These are phyloP conservation scores for Podaxis mareebaensis DNA, from an alignment of 768 basidiomycete species.

Conservation along the genomic window DNA sequence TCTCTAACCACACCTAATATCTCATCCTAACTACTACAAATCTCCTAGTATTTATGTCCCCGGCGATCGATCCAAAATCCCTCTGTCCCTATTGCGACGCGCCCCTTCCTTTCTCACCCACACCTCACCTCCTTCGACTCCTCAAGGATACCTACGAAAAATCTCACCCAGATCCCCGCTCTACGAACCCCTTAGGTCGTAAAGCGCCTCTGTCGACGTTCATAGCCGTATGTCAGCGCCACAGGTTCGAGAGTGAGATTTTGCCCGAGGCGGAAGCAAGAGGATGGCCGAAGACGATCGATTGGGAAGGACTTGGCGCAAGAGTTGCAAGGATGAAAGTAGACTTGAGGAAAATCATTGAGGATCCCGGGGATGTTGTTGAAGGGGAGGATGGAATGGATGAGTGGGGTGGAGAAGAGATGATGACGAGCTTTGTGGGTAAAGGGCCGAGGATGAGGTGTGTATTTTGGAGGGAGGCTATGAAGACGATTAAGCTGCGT, in stretches of 20 bases:
- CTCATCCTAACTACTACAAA: neutral
- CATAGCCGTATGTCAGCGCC: conserved; percentile 72
- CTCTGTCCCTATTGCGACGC: conserved; percentile 85
- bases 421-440: conserved; percentile 22
- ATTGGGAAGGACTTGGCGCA: conserved; percentile 55
- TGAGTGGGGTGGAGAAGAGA: conserved; percentile 16
- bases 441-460: conserved; percentile 40
- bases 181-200: conserved; percentile 65
- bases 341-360: conserved; percentile 50
- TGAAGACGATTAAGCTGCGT: conserved; percentile 60
- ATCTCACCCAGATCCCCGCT: conserved; percentile 63
- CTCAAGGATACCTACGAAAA: conserved; percentile 51
- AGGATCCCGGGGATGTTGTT: conserved; percentile 37
- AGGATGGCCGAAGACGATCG: conserved; percentile 78
- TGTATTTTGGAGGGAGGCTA: conserved; percentile 69
- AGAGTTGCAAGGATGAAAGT: conserved; percentile 55
- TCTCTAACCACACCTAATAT: neutral
- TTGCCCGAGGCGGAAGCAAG: conserved; percentile 68
- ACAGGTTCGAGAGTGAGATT: conserved; percentile 73
- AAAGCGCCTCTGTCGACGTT: conserved; percentile 58
- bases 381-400: neutral
- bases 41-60: conserved; percentile 49
- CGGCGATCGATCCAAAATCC: conserved; percentile 58
- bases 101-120: conserved; percentile 60
- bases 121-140: conserved; percentile 56